A percentile compares a stretch with the other conserved stretches of the same genome.
phyloP scores from a whole-genome alignment of 306 rosid species.

The Purshia tridentata region DNA sequence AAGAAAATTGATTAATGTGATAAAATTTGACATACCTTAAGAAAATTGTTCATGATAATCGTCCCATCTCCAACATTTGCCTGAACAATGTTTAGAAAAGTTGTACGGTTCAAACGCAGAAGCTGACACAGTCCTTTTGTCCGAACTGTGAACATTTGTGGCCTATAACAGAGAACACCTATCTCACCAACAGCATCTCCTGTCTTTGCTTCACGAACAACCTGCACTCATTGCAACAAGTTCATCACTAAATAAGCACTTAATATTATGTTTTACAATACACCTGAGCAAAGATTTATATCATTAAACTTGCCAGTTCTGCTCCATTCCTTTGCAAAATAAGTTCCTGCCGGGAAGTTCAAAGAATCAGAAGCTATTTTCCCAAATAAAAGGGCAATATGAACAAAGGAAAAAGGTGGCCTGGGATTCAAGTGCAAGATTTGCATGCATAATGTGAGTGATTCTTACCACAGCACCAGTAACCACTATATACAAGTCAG shows the following conservation, averaged over 20 bases:
- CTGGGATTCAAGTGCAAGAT: constrained; percentile 7
- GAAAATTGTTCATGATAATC: constrained; percentile 63
- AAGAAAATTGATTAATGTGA: not conserved
- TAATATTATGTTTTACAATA: not conserved
- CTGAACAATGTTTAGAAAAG: constrained; percentile 52
- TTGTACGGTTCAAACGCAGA: constrained; percentile 61
- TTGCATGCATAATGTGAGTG: not conserved
- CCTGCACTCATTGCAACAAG: constrained; percentile 38
- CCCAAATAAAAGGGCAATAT: not conserved
- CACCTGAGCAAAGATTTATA: not conserved
- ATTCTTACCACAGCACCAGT: constrained; percentile 68
- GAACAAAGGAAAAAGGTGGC: not conserved
- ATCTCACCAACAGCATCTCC: constrained; percentile 70
- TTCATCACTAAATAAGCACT: constrained; percentile 4
- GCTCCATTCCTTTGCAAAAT: constrained; percentile 41
- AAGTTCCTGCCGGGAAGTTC: constrained; percentile 51
- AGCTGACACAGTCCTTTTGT: constrained; percentile 71
- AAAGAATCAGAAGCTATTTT: constrained; percentile 12
- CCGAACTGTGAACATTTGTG: constrained; percentile 65
- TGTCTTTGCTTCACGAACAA: constrained; percentile 44
- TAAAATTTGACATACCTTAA: constrained; percentile 34
- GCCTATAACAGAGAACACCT: constrained; percentile 76
- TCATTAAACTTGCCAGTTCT: constrained; percentile 51
- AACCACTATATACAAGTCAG: constrained; percentile 72
- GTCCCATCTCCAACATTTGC: constrained; percentile 78